Evolutionary conservation across 495 filamentous ascomycete species (phyloP).

Genomic region (Trichoderma reesei): DNA sequence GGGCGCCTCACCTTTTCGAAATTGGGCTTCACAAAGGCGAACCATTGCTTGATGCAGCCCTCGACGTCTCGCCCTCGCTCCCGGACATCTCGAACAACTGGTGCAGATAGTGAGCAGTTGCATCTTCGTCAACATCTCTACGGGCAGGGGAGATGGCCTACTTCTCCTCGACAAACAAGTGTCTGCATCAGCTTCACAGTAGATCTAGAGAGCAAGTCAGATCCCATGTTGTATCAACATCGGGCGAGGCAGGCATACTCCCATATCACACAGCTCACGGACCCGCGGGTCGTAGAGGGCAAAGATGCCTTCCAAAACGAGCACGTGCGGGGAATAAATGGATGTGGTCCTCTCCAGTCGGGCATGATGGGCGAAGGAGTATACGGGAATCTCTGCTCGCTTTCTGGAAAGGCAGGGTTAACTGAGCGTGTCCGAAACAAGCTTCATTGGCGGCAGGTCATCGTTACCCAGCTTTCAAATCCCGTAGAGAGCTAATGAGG

Average conservation of each 20-base stretch:
- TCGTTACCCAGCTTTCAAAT: conserved; percentile 83
- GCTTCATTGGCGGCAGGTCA: background rate
- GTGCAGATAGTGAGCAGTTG: background rate
- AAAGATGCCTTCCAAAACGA: conserved; percentile 93
- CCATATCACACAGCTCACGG: conserved; percentile 82
- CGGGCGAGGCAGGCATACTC: conserved; percentile 38
- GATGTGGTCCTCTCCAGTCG: conserved; percentile 67
- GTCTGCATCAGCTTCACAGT: conserved; percentile 92
- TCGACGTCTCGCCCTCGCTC: conserved; percentile 81
- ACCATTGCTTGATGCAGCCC: conserved; percentile 98
- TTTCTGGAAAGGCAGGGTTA: conserved; percentile 44
- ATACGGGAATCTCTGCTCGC: conserved; percentile 85
- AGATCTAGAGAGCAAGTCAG: conserved; percentile 48
- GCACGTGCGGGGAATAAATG: conserved; percentile 91
- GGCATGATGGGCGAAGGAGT: conserved; percentile 90
- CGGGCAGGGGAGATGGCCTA: conserved; percentile 32
- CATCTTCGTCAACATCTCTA: background rate
- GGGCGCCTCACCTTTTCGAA: conserved; percentile 49
- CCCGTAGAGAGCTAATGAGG: conserved; percentile 66
- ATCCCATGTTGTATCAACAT: background rate
- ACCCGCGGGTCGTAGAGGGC: conserved; percentile 84
- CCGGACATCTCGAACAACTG: conserved; percentile 77
- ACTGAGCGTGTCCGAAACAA: background rate
- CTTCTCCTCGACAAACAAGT: conserved; percentile 86
- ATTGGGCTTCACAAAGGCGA: conserved; percentile 88